Evolutionary conservation across 2,329 filamentous ascomycete species (phyloP), one percentile per base, ranked within the genome.

Genomic region (Xylaria sp.): DNA sequence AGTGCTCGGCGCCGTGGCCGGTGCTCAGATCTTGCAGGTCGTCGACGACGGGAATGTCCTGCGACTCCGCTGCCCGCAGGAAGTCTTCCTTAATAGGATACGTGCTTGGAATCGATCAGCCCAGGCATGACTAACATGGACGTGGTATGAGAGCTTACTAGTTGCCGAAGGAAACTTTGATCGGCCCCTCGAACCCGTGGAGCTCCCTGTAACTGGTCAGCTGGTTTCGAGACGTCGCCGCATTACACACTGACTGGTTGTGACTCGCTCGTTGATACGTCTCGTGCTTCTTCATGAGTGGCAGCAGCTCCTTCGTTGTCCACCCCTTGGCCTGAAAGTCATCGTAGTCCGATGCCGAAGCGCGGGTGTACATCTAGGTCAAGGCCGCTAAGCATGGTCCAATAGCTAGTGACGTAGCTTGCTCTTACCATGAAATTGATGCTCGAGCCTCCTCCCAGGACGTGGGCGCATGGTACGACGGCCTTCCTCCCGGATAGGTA

Each of bases 81-180:
- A 92, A 92, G 71, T 93, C 89, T 47, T 92, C 86, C 79, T 89
- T 91, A 72, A 92, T 86, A 1, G 89, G 89, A 63, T 92, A 92
- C 4, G 86, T 89, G 72, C 77, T 75, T 24, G 2, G 39, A 3
- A 1, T 2, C 5, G 5, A 47, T 67, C 41, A 63, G 38, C 22
- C 7, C 21, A 13, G 34, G n/a, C 7, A 7, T 13, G 5, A 47
- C 57, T 26, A 63, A 66, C 44, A 57, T 46, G 3, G 11, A n/a
- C n/a, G n/a, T n/a, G 22, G 41, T 22, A 44, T 16, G 13, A 34
- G 5, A 13, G 13, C 69, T 59, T 66, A 74, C 72, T 91, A 88
- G 72, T 91, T 91, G 50, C 88, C 87, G 60, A 92, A 92, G 0
- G 88, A 91, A 38, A 91, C 88, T 73, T 91, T 91, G 75, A 92